Base-by-base conservation (phyloP, 129 eudicot species). In the Tagetes erecta region DNA sequence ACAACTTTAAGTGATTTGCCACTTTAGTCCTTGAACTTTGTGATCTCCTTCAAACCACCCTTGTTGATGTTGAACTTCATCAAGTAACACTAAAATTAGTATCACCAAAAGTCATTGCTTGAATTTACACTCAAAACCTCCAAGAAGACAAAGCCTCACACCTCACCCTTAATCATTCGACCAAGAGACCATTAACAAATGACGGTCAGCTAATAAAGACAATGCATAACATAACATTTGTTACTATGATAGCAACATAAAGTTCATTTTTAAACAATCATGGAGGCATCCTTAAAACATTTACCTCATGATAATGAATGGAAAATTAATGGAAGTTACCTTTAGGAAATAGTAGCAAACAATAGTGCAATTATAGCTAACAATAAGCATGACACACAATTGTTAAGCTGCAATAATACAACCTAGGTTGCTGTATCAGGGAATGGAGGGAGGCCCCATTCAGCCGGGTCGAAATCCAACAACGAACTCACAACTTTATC, bases 381-480 rank as follows among this genome's bases (percentile, higher is more conserved):
- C 37, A 44, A 33, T 9, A 5, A 35, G 41, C 68, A 64, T 64
- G 68, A 64, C n/a, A n/a, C 68, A 64, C 31, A 64, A 64, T 37
- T 41, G 14, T 20, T 11, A 39, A 34, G 33, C 34, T 58, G 68
- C 56, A 58, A 2, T 13, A 3, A 64, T 5, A 12, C 8, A 0
- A 52, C 49, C 68, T 77, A 69, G 74, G 68, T 58, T 39, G 60
- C 66, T 71, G 70, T 73, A 79, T 80, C 81, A 6, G 68, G 85
- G 77, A 95, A 88, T 0, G 87, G 90, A 38, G 97, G 97, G 53
- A 95, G 86, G 27, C 96, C 94, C 99, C 99, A 91, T 14, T 91
- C 90, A 41, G 69, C 65, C 65, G 99, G 99, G 44, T 87, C 84
- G 53, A 91, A 95, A 42, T 95, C 94, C 80, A 88, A 67, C 34